phyloP scores from a whole-genome alignment of 257 asterid species.

The Solanum arcanum region DNA sequence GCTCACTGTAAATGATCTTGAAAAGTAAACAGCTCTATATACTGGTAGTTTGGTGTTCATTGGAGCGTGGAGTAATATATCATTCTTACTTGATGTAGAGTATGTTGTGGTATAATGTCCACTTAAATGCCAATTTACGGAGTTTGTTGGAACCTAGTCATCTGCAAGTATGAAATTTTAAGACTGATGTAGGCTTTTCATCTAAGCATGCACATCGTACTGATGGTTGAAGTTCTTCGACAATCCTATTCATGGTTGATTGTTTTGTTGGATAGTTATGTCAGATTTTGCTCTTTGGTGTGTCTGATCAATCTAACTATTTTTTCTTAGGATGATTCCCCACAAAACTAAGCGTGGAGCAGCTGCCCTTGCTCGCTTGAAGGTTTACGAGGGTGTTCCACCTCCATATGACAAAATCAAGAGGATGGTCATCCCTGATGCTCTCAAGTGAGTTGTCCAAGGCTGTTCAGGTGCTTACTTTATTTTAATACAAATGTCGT shows the following conservation, averaged over 20 bases:
- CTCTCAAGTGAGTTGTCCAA: conserved; percentile 48
- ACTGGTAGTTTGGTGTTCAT: background rate
- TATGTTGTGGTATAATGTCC: background rate
- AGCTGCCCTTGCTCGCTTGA: conserved; percentile 81
- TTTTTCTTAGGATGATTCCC: conserved; percentile 54
- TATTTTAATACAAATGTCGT: background rate
- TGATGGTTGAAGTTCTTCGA: background rate
- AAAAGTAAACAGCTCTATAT: background rate
- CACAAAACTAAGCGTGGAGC: conserved; percentile 84
- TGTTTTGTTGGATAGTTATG: background rate
- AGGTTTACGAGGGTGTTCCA: conserved; percentile 73
- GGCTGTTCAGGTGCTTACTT: background rate
- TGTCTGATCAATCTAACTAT: background rate
- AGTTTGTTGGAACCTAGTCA: background rate
- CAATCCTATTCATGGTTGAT: background rate
- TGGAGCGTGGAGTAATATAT: background rate
- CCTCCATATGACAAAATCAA: conserved; percentile 75
- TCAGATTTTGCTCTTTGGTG: too few relatives aligned
- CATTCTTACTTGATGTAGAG: background rate
- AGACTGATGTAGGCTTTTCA: background rate
- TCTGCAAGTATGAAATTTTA: background rate
- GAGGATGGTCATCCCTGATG: conserved; percentile 86
- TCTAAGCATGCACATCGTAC: background rate
- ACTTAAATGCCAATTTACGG: background rate
- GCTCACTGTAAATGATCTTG: background rate